A percentile compares a stretch with the other conserved stretches of the same genome.
Conservation (phyloP, 768 basidiomycete species). For the Russula foetens region DNA sequence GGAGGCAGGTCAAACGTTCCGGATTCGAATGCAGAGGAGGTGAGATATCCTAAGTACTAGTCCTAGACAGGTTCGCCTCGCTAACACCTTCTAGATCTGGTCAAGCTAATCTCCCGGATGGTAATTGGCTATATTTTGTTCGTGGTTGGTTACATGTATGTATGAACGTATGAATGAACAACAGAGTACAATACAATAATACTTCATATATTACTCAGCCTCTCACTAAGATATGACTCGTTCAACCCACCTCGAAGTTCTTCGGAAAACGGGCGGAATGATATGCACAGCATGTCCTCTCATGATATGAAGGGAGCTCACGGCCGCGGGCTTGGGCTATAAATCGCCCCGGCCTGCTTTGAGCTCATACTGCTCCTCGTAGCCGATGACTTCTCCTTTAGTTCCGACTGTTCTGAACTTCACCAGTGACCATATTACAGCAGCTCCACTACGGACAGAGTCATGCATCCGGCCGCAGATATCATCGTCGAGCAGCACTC, state of each 20-base stretch:
- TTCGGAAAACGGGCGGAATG: not conserved
- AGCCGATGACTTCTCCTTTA: not conserved
- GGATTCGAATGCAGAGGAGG: constrained; percentile 47
- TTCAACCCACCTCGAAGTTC: not conserved
- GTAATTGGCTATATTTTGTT: no score
- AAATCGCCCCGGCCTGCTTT: not conserved
- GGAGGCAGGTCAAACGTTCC: constrained; percentile 51
- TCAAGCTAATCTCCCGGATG: not conserved
- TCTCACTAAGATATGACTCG: not conserved
- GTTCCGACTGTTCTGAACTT: constrained; percentile 7
- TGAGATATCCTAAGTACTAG: constrained; percentile 34
- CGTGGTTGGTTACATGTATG: no score
- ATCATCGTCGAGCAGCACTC: not conserved
- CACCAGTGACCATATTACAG: not conserved
- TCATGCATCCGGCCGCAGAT: not conserved
- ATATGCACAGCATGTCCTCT: no score
- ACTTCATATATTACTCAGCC: not conserved
- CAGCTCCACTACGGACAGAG: not conserved
- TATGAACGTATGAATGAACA: not conserved
- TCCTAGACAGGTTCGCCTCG: not conserved
- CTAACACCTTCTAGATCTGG: constrained; percentile 5
- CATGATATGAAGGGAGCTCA: no score
- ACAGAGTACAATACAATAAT: not conserved
- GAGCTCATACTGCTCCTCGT: not conserved
- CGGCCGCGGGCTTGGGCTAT: not conserved